phyloP scores from a whole-genome alignment of 2,329 filamentous ascomycete genomes.

The Beauveria caledonica region DNA sequence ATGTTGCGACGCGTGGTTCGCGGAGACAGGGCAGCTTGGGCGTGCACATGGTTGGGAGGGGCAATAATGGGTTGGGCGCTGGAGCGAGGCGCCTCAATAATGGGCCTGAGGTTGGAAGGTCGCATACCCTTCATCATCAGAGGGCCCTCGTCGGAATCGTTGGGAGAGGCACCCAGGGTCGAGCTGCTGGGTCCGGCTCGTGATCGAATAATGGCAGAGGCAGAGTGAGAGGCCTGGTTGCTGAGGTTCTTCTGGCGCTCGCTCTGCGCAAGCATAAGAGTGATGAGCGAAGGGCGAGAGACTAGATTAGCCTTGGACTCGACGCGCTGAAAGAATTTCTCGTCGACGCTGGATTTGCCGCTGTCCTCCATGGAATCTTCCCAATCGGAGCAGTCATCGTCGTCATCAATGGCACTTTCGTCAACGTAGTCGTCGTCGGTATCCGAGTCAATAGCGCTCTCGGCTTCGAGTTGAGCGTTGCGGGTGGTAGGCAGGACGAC shows the following conservation, averaged over 20 bases:
- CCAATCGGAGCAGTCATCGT: conserved; percentile 54
- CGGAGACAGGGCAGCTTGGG: conserved; percentile 76
- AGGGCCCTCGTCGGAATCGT: conserved; percentile 54
- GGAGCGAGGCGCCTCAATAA: conserved; percentile 58
- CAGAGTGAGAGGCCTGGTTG: conserved; percentile 56
- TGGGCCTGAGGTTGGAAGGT: conserved; percentile 41
- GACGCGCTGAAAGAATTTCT: conserved; percentile 81
- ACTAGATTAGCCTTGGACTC: conserved; percentile 80
- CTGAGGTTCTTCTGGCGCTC: conserved; percentile 63
- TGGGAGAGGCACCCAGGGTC: conserved; percentile 40
- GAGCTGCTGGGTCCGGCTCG: conserved; percentile 40
- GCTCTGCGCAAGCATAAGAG: conserved; percentile 73
- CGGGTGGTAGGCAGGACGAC: conserved; percentile 63
- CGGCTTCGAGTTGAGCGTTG: conserved; percentile 54
- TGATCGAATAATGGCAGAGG: conserved; percentile 60
- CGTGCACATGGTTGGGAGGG: conserved; percentile 53
- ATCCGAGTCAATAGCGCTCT: conserved; percentile 48
- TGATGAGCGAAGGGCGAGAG: conserved; percentile 81
- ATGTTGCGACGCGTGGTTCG: conserved; percentile 90
- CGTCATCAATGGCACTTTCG: conserved; percentile 74
- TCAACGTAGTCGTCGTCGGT: conserved; percentile 63
- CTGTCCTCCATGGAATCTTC: conserved; percentile 70
- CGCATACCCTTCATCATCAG: conserved; percentile 56
- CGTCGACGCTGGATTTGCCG: conserved; percentile 73
- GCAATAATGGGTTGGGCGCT: conserved; percentile 69